A percentile compares a stretch with the other conserved stretches of the same genome.
These are phyloP conservation scores for Penicillium sp. DNA, from an alignment of 2,329 filamentous ascomycete species.

Conservation along the genomic window DNA sequence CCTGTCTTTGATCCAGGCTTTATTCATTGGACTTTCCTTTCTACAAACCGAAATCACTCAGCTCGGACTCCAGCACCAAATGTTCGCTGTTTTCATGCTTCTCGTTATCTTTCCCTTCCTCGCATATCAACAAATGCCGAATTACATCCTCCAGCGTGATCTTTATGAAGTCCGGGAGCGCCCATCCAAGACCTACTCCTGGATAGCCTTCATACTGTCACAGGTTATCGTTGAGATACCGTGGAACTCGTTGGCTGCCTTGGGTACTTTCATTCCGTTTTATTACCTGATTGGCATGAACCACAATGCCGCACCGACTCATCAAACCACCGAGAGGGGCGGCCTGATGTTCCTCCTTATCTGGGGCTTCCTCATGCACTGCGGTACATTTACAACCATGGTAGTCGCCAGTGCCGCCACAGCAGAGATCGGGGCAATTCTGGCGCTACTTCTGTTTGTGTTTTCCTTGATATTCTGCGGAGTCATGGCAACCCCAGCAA, in stretches of 20 bases:
- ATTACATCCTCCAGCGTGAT: slow-evolving; percentile 77
- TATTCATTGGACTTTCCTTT: background rate
- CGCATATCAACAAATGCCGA: slow-evolving; percentile 59
- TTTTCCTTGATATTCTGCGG: slow-evolving; percentile 27
- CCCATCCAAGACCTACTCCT: slow-evolving; percentile 79
- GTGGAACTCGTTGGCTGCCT: slow-evolving; percentile 68
- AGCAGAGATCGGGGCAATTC: background rate
- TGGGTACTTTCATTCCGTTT: background rate
- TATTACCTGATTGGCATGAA: background rate
- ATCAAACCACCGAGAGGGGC: background rate
- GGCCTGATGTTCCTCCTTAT: background rate
- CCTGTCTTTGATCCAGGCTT: background rate
- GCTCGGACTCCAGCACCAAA: background rate
- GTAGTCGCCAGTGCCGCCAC: background rate
- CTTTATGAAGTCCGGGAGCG: slow-evolving; percentile 83
- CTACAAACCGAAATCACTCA: background rate
- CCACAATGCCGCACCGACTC: background rate
- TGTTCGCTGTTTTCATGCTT: background rate
- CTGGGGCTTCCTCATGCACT: background rate
- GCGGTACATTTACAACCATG: background rate
- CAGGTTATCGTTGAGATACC: slow-evolving; percentile 83
- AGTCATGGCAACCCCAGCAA: slow-evolving; percentile 64
- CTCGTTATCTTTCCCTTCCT: background rate
- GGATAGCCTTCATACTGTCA: slow-evolving; percentile 80
- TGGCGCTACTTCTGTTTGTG: background rate